Conservation (phyloP, 805 yeast species). For the Candida boleticola region DNA sequence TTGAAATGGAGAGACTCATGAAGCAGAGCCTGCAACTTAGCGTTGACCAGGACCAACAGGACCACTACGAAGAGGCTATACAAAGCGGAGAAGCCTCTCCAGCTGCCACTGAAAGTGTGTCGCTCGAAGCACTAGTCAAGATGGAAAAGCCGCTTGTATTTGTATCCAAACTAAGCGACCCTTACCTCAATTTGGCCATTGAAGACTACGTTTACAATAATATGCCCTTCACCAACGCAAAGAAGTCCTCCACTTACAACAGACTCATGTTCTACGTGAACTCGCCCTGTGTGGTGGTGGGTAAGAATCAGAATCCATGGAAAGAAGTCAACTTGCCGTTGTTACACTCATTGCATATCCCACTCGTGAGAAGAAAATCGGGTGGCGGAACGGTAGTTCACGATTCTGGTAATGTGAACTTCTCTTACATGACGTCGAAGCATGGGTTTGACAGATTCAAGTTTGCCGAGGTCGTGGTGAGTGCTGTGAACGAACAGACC, state of each 20-base stretch:
- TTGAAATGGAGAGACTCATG: no score
- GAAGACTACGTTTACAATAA: slow-evolving; percentile 74
- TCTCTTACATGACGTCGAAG: slow-evolving; percentile 72
- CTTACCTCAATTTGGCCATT: slow-evolving; percentile 73
- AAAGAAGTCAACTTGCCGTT: slow-evolving; percentile 69
- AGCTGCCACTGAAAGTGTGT: slow-evolving; percentile 1
- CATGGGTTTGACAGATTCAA: slow-evolving; percentile 59
- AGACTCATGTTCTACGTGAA: slow-evolving; percentile 74
- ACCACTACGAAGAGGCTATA: background rate
- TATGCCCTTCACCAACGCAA: slow-evolving; percentile 45
- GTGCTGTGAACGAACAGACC: slow-evolving; percentile 23
- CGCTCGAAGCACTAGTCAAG: background rate
- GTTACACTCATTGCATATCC: slow-evolving; percentile 50
- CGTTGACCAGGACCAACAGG: slow-evolving; percentile 6
- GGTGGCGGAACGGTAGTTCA: slow-evolving; percentile 99
- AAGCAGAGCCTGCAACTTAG: no score
- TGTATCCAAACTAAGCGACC: slow-evolving; percentile 58
- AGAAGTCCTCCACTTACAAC: slow-evolving; percentile 27
- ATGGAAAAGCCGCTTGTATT: slow-evolving; percentile 49
- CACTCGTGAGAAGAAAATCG: slow-evolving; percentile 72
- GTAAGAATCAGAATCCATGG: slow-evolving; percentile 96
- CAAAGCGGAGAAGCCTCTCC: background rate
- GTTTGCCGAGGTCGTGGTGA: slow-evolving; percentile 47
- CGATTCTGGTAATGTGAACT: slow-evolving; percentile 85
- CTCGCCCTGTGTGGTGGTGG: slow-evolving; percentile 85